Evolutionary conservation across 2,329 filamentous ascomycete genomes (phyloP), one percentile per base, ranked within the genome.

Genomic region (Beauveria sp.): DNA sequence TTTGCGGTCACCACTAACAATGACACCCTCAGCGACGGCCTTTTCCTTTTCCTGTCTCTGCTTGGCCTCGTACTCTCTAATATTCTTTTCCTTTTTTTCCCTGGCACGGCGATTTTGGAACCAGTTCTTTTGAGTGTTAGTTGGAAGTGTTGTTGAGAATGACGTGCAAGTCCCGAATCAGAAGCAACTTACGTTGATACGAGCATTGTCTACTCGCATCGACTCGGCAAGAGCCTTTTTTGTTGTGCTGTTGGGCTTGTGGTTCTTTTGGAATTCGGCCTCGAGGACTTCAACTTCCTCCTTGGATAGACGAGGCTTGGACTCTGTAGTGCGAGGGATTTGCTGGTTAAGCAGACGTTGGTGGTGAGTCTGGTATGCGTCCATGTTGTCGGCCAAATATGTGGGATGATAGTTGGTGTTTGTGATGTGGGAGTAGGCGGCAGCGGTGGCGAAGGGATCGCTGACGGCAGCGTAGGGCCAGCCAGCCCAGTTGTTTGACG

Each of bases 71-170:
- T 76, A 76, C 62, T 75, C 73, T 40, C 72, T 70, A 48, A 76
- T 76, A 55, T 84, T 85, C 67, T 79, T 81, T 70, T 86, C 82
- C 69, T 86, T 84, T 79, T 86, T 86, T 64, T 83, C 83, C 71
- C 85, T 83, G 58, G 85, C 84, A 56, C 85, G 79, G 62, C 85
- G 77, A 69, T 88, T 88, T 66, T 88, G 85, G 68, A 88, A 88
- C 85, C 85, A 88, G 69, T 88, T 88, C 84, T 87, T 57, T 10
- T 24, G 63, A n/a, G 28, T 40, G 70, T 78, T 68, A 77, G 73
- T 62, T 20, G 20, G 41, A 22, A 8, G 37, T 34, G 34, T 20
- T 16, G 10, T 55, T 43, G 14, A 37, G 12, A 18, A 12, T 7
- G 14, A 46, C n/a, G n/a, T 9, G 20, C 0, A 28, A 22, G 34